Evolutionary conservation across 177 flowering plant genomes (phyloP).

Genomic region (Tripterygium wilfordii): DNA sequence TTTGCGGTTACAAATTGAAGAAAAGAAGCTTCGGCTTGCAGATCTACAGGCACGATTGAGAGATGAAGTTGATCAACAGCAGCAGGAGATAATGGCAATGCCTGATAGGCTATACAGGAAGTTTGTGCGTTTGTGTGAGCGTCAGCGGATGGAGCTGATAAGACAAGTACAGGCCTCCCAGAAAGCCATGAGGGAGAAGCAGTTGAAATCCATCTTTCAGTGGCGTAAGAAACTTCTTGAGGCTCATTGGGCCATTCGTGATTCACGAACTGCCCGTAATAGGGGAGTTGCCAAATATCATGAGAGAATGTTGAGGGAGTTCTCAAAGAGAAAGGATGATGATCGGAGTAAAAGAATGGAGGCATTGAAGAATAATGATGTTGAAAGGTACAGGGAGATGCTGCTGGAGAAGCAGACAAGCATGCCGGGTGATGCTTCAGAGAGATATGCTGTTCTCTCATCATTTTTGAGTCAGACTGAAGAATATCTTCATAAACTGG

Average conservation of each 20-base stretch:
- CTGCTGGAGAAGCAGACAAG: conserved; percentile 95
- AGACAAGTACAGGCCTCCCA: conserved; percentile 87
- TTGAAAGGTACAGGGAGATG: conserved; percentile 96
- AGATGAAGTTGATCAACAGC: conserved; percentile 90
- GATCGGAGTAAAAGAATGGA: conserved; percentile 93
- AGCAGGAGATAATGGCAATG: conserved; percentile 97
- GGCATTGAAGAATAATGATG: conserved; percentile 98
- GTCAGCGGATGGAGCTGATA: conserved; percentile 78
- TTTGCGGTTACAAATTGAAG: conserved; percentile 84
- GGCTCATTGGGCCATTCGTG: conserved; percentile 96
- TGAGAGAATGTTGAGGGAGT: conserved; percentile 93
- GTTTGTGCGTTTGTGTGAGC: conserved; percentile 90
- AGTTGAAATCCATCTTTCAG: conserved; percentile 78
- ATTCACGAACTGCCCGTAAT: conserved; percentile 95
- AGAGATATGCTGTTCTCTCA: conserved; percentile 89
- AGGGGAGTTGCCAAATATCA: conserved; percentile 99
- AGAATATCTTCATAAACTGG: conserved; percentile 90
- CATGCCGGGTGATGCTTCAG: conserved; percentile 89
- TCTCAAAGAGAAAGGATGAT: conserved; percentile 93
- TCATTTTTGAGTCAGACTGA: conserved; percentile 94
- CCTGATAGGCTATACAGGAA: conserved; percentile 91
- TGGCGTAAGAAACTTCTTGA: conserved; percentile 99
- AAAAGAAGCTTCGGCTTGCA: conserved; percentile 70
- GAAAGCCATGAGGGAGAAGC: conserved; percentile 84
- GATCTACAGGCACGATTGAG: conserved; percentile 83